Percentiles rank a stretch among this genome's conserved stretches.
phyloP scores from a whole-genome alignment of 768 basidiomycete genomes.

The Russula olivacea region DNA sequence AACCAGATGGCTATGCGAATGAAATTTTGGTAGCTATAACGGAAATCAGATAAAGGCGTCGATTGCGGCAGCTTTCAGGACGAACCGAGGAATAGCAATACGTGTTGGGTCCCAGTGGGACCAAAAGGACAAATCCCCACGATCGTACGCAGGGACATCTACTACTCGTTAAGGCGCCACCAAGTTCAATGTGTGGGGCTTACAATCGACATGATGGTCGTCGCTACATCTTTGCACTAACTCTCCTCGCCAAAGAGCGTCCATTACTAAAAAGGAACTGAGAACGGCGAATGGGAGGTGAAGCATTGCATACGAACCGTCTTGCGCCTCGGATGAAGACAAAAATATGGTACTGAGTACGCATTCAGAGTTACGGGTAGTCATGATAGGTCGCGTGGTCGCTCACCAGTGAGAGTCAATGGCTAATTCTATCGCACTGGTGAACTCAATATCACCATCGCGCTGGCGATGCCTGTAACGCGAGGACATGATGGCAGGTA shows the following conservation, averaged over 20 bases:
- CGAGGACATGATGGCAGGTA: constrained; percentile 68
- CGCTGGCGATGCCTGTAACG: constrained; percentile 64
- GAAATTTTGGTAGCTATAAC: constrained; percentile 71
- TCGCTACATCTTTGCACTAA: constrained; percentile 74
- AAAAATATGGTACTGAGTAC: constrained; percentile 65
- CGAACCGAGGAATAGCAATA: constrained; percentile 70
- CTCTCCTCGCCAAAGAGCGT: constrained; percentile 75
- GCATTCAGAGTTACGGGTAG: neutral
- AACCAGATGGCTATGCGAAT: constrained; percentile 76
- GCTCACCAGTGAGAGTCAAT: constrained; percentile 83
- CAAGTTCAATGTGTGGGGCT: constrained; percentile 23
- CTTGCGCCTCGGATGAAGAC: constrained; percentile 80
- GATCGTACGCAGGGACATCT: constrained; percentile 67
- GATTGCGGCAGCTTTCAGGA: neutral
- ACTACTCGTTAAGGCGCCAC: constrained; percentile 15
- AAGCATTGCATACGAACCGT: constrained; percentile 43
- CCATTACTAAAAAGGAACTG: constrained; percentile 50
- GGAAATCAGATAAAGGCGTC: neutral
- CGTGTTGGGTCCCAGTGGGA: constrained; percentile 70
- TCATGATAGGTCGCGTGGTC: constrained; percentile 3
- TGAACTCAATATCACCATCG: constrained; percentile 75
- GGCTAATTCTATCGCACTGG: constrained; percentile 82
- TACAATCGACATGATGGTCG: constrained; percentile 74
- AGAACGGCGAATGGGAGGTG: neutral
- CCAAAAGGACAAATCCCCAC: constrained; percentile 52